A percentile compares a stretch with the other conserved stretches of the same genome.
Evolutionary conservation across 345 rosid genomes (phyloP).

Genomic region (Turritis glabra): DNA sequence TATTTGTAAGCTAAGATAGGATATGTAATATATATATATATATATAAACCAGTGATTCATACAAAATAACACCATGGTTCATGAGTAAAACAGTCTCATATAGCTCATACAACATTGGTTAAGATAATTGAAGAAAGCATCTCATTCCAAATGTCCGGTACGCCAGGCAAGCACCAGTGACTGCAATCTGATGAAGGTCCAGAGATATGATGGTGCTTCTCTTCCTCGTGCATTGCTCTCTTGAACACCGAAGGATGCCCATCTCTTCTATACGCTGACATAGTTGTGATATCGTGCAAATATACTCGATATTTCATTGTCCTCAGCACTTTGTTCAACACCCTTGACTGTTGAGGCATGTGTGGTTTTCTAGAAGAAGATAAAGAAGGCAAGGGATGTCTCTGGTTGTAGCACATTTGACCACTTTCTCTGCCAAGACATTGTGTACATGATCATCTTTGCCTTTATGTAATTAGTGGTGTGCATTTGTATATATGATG

Average conservation of each 20-base stretch:
- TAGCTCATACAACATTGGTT: slow-evolving; percentile 21
- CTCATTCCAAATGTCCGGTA: slow-evolving; percentile 94
- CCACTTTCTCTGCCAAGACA: slow-evolving; percentile 66
- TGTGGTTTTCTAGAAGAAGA: slow-evolving; percentile 58
- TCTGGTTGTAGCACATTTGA: slow-evolving; percentile 84
- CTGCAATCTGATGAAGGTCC: slow-evolving; percentile 74
- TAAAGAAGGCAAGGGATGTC: slow-evolving; percentile 55
- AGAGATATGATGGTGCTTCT: slow-evolving; percentile 46
- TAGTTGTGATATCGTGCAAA: slow-evolving; percentile 74
- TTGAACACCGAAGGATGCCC: slow-evolving; percentile 92
- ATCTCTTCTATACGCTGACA: slow-evolving; percentile 79
- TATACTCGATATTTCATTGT: slow-evolving; percentile 76
- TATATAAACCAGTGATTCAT: not conserved
- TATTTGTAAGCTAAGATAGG: not conserved
- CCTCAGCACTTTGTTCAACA: slow-evolving; percentile 64
- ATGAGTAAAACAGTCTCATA: not conserved
- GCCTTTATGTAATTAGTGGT: not conserved
- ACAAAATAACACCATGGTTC: not conserved
- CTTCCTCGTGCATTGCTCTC: slow-evolving; percentile 53
- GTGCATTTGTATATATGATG: not conserved
- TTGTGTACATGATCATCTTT: not conserved
- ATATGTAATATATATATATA: not conserved
- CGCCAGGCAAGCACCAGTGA: slow-evolving; percentile 99
- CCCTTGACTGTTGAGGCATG: slow-evolving; percentile 60
- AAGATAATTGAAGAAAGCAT: slow-evolving; percentile 52